Evolutionary conservation across 2,329 filamentous ascomycete species (phyloP).

Genomic region (Cercospora canescens): DNA sequence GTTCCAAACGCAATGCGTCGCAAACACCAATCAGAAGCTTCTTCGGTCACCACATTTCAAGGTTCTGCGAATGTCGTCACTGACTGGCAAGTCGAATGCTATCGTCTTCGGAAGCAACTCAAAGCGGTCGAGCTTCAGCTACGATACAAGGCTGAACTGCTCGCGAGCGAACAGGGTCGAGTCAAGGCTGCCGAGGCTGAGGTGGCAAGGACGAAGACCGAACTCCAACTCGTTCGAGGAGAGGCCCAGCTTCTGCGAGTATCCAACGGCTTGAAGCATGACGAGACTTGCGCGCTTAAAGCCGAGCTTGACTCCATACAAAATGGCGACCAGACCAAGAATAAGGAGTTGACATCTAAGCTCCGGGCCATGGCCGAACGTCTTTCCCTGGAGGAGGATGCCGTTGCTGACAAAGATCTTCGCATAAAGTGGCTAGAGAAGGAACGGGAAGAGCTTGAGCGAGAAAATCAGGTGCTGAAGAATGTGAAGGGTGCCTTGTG

Average conservation of each 20-base stretch:
- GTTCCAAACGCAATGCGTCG: not conserved
- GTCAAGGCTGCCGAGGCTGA: not conserved
- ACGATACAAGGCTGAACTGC: not conserved
- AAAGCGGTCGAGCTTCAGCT: conserved; percentile 1
- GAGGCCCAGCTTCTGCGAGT: conserved; percentile 5
- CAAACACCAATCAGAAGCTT: not conserved
- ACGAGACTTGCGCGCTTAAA: conserved; percentile 2
- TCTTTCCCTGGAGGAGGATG: conserved; percentile 10
- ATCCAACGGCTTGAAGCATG: conserved; percentile 3
- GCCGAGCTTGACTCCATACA: conserved; percentile 1
- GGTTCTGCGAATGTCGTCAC: not conserved
- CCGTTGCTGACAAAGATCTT: conserved; percentile 6
- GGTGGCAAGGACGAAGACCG: conserved; percentile 1
- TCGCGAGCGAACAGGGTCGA: not conserved
- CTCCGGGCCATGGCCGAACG: conserved; percentile 7
- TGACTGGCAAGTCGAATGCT: conserved; percentile 13
- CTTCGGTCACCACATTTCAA: not conserved
- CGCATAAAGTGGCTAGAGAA: conserved; percentile 13
- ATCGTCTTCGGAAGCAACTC: conserved; percentile 6
- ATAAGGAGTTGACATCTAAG: conserved; percentile 5
- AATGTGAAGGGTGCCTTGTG: conserved; percentile 14
- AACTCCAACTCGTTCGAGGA: not conserved
- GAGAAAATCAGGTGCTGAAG: conserved; percentile 12
- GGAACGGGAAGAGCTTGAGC: conserved; percentile 12
- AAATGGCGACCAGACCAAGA: not conserved